Percentiles rank a stretch among this genome's conserved stretches.
Evolutionary conservation across 2,329 filamentous ascomycete species (phyloP).

Genomic region (Fusarium palustre): DNA sequence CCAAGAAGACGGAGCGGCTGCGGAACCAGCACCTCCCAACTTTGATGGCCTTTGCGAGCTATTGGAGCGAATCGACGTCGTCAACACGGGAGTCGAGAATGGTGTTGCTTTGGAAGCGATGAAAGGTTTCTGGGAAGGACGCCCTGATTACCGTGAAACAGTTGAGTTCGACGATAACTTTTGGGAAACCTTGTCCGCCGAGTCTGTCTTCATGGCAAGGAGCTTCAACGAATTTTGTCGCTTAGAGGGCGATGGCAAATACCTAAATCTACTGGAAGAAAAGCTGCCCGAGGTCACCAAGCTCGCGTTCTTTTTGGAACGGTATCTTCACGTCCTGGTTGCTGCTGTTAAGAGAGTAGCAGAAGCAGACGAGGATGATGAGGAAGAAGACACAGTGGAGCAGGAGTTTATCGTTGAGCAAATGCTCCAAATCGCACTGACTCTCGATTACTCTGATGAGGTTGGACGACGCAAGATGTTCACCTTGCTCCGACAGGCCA

Average conservation of each 20-base stretch:
- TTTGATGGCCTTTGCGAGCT: slow-evolving; percentile 90
- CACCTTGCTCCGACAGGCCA: slow-evolving; percentile 83
- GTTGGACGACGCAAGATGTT: slow-evolving; percentile 97
- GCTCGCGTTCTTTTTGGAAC: slow-evolving; percentile 86
- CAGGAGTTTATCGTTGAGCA: slow-evolving; percentile 97
- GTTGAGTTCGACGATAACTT: slow-evolving; percentile 79
- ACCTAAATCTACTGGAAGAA: slow-evolving; percentile 83
- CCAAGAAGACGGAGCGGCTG: slow-evolving; percentile 67
- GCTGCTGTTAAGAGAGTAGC: slow-evolving; percentile 71
- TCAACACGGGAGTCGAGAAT: slow-evolving; percentile 88
- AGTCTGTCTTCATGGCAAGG: slow-evolving; percentile 88
- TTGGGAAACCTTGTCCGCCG: slow-evolving; percentile 84
- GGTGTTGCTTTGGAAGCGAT: slow-evolving; percentile 95
- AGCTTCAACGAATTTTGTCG: slow-evolving; percentile 96
- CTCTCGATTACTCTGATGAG: slow-evolving; percentile 97
- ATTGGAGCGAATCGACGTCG: slow-evolving; percentile 91
- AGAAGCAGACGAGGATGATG: slow-evolving; percentile 64
- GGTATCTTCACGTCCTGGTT: slow-evolving; percentile 77
- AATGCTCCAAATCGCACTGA: slow-evolving; percentile 89
- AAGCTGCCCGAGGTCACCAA: slow-evolving; percentile 96
- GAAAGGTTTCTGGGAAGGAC: slow-evolving; percentile 94
- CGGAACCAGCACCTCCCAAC: slow-evolving; percentile 71
- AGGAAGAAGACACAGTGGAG: slow-evolving; percentile 87
- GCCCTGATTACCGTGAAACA: slow-evolving; percentile 82
- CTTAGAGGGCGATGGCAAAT: slow-evolving; percentile 77